Percentiles rank a stretch among this genome's conserved stretches.
Conservation (phyloP, 208 protist genomes). For the Trypanosoma caninum region DNA sequence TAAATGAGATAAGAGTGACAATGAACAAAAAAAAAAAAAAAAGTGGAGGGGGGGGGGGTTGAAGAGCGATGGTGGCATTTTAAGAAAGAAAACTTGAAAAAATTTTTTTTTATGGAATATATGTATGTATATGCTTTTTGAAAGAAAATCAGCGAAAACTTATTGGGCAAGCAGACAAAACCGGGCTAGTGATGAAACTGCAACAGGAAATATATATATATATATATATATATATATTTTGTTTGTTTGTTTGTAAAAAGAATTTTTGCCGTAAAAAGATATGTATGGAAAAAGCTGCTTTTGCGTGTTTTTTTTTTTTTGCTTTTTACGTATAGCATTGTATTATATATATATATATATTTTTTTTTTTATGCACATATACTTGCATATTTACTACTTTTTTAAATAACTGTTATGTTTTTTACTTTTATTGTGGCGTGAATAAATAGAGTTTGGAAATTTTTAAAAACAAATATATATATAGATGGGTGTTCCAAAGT, state of each 20-base stretch:
- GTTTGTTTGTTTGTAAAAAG: not conserved
- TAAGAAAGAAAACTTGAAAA: not conserved
- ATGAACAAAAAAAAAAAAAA: not conserved
- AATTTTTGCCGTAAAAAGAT: not conserved
- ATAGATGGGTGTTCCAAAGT: slow-evolving; percentile 81
- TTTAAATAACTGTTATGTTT: not conserved
- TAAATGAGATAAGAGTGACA: no score
- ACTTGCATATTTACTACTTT: not conserved
- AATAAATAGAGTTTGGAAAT: not conserved
- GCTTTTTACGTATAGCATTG: not conserved
- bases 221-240: not conserved
- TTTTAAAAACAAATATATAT: no score
- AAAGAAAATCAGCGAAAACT: no score
- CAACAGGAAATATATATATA: no score
- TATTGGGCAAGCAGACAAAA: no score
- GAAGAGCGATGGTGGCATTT: no score
- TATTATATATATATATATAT: not conserved
- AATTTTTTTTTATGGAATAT: not conserved
- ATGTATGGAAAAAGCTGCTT: not conserved
- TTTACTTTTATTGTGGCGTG: not conserved
- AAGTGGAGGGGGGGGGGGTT: not conserved
- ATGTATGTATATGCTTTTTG: not conserved
- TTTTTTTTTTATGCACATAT: not conserved
- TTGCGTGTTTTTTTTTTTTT: slow-evolving; percentile 4
- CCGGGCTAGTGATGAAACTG: no score